Base-by-base conservation (phyloP, 805 yeast species). In the Saccharomycopsis javanensis region DNA sequence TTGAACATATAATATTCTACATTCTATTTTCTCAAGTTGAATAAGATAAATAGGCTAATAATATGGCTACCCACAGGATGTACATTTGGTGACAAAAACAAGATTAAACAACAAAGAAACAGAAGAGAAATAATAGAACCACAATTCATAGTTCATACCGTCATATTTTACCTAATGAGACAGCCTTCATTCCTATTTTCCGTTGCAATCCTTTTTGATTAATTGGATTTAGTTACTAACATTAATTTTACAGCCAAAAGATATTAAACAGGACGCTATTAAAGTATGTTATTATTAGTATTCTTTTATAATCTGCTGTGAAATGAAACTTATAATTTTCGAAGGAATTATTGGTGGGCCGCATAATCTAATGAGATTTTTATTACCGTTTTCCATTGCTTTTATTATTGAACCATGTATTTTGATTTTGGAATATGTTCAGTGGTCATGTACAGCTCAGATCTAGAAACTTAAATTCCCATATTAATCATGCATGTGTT, bases 241-340 rank as follows among this genome's bases (percentile, higher is more conserved):
- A 30, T 18, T 50, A 53, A 15, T 15, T 28, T 35, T 52, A 38
- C 54, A 70, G 70, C 94, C 97, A 72, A 81, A 79, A 70, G 96
- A 90, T 75, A 85, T 90, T 71, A 84, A 85, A 71, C 85, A 83
- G 70, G 86, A 82, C 65, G 85, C 89, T 69, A 83, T 88, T 68
- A 87, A 82, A 85, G 94, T 86, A 85, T 82, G 92, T 85, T 75
- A 62, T 51, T 10, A 7, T 15, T 51, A 20, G 11, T 42, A 42
- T 42, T 42, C 15, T 20, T 20, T 31, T 31, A 31, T 5, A 31
- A 11, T 20, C 45, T 42, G 48, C 38, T 33, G 53, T 34, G 45
- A 50, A 50, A 42, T 42, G 48, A 42, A 20, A 42, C 48, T 23
- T 42, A 42, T 42, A 23, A 20, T 42, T 42, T 42, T 42, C n/a